These are phyloP conservation scores for Eucalyptus cloeziana DNA, from an alignment of 345 rosid species.

Conservation along the genomic window DNA sequence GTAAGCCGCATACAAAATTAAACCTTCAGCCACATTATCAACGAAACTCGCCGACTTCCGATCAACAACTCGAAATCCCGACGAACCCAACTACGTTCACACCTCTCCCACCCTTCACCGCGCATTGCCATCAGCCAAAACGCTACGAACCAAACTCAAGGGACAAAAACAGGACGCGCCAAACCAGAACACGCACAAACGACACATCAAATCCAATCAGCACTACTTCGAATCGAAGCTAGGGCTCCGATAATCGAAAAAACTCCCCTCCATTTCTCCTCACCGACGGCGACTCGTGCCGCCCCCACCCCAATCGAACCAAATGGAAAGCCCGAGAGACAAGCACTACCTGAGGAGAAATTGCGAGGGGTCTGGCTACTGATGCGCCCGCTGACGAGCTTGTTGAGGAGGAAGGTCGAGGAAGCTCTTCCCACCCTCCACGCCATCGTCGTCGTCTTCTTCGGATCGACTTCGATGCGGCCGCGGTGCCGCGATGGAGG, in stretches of 20 bases:
- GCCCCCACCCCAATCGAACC: not conserved
- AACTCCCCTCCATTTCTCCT: not conserved
- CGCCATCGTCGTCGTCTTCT: not conserved
- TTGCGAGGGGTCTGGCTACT: not conserved
- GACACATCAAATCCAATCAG: not conserved
- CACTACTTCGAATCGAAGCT: not conserved
- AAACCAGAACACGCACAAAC: not conserved
- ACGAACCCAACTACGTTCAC: not conserved
- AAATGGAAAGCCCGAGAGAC: not conserved
- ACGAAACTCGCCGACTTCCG: not conserved
- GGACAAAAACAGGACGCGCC: not conserved
- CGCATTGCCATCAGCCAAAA: not conserved
- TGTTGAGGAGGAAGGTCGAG: not conserved
- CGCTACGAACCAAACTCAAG: not conserved
- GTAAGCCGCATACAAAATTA: not conserved
- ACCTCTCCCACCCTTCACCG: not conserved
- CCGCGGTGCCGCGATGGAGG: too few relatives aligned
- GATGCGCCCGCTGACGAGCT: not conserved
- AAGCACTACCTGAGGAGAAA: not conserved
- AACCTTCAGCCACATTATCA: not conserved
- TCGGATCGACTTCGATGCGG: not conserved
- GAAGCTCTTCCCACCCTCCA: not conserved
- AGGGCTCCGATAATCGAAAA: not conserved
- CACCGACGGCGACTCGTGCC: not conserved
- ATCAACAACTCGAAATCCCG: not conserved